Evolutionary conservation across 805 yeast species (phyloP).

Genomic region (Myxozyma kluyveri): DNA sequence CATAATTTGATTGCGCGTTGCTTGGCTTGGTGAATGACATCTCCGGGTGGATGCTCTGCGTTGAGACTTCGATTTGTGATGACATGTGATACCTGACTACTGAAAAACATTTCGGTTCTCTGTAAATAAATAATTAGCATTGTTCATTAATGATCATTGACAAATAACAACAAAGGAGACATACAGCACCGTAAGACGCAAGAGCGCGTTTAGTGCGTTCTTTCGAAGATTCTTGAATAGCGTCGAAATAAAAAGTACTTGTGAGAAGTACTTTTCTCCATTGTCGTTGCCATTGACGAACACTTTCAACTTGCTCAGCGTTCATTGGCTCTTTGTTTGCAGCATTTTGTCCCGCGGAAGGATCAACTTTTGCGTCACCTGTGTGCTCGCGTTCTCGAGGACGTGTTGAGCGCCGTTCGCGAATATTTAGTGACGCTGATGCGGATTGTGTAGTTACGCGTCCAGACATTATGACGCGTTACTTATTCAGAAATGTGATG

Average conservation of each 20-base stretch:
- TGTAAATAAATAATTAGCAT: neutral
- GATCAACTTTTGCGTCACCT: neutral
- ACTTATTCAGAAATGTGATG: no score
- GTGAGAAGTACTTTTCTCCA: constrained; percentile 63
- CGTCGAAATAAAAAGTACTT: constrained; percentile 62
- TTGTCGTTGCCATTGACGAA: constrained; percentile 54
- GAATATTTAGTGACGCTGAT: no score
- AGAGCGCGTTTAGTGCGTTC: constrained; percentile 35
- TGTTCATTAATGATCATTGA: constrained; percentile 13
- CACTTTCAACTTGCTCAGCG: constrained; percentile 10
- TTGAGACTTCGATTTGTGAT: constrained; percentile 60
- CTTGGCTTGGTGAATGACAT: constrained; percentile 64
- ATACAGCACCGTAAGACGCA: constrained; percentile 37
- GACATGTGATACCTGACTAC: constrained; percentile 67
- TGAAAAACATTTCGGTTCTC: constrained; percentile 57
- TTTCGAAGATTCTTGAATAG: constrained; percentile 37
- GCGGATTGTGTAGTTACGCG: no score
- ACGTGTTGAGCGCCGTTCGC: no score
- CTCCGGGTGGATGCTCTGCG: constrained; percentile 46
- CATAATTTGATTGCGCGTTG: constrained; percentile 72
- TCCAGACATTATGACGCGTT: no score
- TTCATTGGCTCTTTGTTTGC: neutral
- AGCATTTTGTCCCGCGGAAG: constrained; percentile 1
- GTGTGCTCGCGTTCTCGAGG: constrained; percentile 3
- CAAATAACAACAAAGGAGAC: neutral